Base-by-base conservation (phyloP, 2,329 filamentous ascomycete genomes). In the Claviceps fusiformis region DNA sequence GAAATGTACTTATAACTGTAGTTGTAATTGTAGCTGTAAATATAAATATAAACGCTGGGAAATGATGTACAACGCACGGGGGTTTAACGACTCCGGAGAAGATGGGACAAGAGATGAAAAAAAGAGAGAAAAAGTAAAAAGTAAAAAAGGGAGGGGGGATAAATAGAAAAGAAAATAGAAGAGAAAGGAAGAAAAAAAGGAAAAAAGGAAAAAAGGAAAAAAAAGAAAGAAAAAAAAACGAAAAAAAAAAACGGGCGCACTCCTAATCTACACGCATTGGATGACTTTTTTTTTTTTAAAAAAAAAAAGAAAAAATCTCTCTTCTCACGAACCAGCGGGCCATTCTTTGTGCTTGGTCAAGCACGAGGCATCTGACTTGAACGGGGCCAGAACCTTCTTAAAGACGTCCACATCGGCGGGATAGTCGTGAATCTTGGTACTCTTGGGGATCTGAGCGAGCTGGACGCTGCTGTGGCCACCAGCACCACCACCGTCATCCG, bases 381-480 rank as follows among this genome's bases (percentile, higher is more conserved):
- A 60, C 17, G 56, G 50, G 5, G 50, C 54, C 39, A 61, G 24
- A 29, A 57, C 37, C 3, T 50, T 24, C 35, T 60, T 55, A 31
- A 61, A 45, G 9, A 50, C 39, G 44, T 19, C 48, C 41, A 61
- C 55, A 45, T 64, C 60, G 19, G 55, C 55, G 44, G 59, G 57
- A 48, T 63, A 60, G 31, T 54, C 61, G 53, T 65, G 61, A 19
- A 62, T 60, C 33, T 54, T 59, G 52, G 43, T 24, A 10, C 35
- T 44, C 19, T 48, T 41, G 13, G 55, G 44, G 4, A 50, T 19
- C 17, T 54, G 52, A 5, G 17, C 19, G 11, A 39, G 24, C 15
- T 33, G 29, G 8, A 15, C 17, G 45, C 53, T 17, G 19, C 7
- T 10, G 19, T 43, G 43, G 19, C 29, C 31, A 15, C 15, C 35